These are phyloP conservation scores for Zostera marina DNA, from an alignment of 116 monocot species.

Conservation along the genomic window DNA sequence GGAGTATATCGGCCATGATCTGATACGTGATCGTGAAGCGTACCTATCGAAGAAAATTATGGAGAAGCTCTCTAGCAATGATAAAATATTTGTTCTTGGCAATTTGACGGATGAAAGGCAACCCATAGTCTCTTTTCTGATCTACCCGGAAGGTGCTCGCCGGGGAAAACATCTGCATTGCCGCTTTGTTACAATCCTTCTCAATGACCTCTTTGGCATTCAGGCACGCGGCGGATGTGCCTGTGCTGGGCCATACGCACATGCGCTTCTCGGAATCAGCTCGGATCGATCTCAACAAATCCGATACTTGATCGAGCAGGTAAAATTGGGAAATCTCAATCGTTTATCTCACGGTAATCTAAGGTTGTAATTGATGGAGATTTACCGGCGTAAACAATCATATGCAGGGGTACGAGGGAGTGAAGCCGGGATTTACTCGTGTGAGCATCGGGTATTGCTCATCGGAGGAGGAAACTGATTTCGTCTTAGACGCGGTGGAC, in stretches of 20 bases:
- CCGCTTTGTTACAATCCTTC: constrained; percentile 40
- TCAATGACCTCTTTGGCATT: constrained; percentile 70
- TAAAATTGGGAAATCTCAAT: neutral
- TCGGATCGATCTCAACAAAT: constrained; percentile 16
- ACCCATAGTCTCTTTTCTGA: constrained; percentile 54
- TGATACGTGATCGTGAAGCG: constrained; percentile 19
- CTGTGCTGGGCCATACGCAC: constrained; percentile 71
- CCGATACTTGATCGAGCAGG: constrained; percentile 28
- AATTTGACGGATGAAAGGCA: constrained; percentile 19
- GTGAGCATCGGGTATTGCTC: constrained; percentile 46
- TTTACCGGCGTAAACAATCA: neutral
- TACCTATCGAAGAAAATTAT: constrained; percentile 10
- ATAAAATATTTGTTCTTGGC: constrained; percentile 26
- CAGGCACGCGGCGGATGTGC: constrained; percentile 68
- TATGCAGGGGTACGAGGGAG: constrained; percentile 40
- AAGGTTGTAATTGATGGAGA: neutral
- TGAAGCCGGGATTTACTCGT: constrained; percentile 47
- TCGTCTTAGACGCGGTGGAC: constrained; percentile 43
- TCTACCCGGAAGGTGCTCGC: constrained; percentile 12
- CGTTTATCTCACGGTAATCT: neutral
- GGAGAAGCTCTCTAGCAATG: constrained; percentile 9
- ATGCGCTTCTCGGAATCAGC: constrained; percentile 31
- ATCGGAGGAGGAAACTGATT: constrained; percentile 27
- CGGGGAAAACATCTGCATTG: constrained; percentile 30
- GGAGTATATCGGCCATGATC: constrained; percentile 19